Evolutionary conservation across 805 yeast species (phyloP), one percentile per base, ranked within the genome.

Genomic region (Pichia cabralensis): DNA sequence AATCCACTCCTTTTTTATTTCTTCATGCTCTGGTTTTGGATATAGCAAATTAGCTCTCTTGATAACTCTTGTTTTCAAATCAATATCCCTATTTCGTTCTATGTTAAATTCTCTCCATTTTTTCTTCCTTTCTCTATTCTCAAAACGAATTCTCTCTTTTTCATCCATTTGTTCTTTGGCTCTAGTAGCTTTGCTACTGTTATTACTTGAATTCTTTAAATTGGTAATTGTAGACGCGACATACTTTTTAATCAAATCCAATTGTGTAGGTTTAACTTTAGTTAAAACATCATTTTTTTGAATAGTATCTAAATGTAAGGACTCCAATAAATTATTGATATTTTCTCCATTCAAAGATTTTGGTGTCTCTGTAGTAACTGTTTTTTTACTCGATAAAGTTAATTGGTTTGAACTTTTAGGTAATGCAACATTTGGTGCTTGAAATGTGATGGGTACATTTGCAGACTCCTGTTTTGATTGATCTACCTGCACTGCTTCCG

Each of bases 21-120:
- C 74, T 8, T 60, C 65, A 9, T 78, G 58, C 6, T 73, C 75
- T 1, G 58, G 64, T 8, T 64, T 69, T 1, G 95, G 92, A 58
- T 74, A 86, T 45, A 79, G 58, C 14, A 57, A 59, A 25, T 60
- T 63, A 0, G 96, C 96, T 26, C 92, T 64, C 44, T 78, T 79
- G 43, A 71, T 67, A 15, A 89, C 77, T 36, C 97, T 64, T 0
- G 82, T 74, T 34, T 94, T 67, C 35, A 89, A 62, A 51, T 89
- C 97, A 48, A 84, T 80, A 53, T 86, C 95, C 60, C 83, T 79
- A 55, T 88, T 88, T 44, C 92, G 67, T 40, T 79, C 79, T 8
- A 72, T 69, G 50, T 89, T 85, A 19, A 73, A 76, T 43, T 76
- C 88, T 48, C 95, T 66, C 95, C 95, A 84, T 44, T 72, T 70